Evolutionary conservation across 495 filamentous ascomycete genomes (phyloP).

Genomic region (Aspergillus nanangensis): DNA sequence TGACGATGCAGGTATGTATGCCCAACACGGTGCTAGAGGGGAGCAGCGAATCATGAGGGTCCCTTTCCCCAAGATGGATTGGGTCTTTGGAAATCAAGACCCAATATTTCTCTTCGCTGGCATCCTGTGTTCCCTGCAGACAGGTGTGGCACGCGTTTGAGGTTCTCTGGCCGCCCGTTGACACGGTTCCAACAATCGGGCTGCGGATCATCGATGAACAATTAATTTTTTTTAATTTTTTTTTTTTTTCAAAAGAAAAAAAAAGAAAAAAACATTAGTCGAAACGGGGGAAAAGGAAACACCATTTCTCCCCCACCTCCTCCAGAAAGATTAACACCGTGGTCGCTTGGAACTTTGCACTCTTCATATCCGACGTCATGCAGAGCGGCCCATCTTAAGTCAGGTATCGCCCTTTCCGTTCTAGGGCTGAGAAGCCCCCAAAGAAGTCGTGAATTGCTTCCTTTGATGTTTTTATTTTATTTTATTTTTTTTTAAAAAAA

Average conservation of each 20-base stretch:
- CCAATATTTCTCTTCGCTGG: constrained; percentile 17
- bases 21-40: constrained; percentile 27
- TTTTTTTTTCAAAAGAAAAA: too few species aligned
- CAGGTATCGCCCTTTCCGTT: constrained; percentile 14
- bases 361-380: constrained; percentile 20
- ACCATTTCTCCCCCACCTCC: neutral
- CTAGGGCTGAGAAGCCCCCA: constrained; percentile 13
- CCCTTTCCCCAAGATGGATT: constrained; percentile 8
- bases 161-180: too few species aligned
- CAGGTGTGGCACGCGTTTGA: neutral
- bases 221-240: too few species aligned
- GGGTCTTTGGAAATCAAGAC: constrained; percentile 8
- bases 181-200: too few species aligned
- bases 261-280: too few species aligned
- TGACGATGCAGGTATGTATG: constrained; percentile 30
- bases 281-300: too few species aligned
- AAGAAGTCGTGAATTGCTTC: neutral
- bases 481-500: constrained; percentile 3
- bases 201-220: too few species aligned
- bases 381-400: constrained; percentile 35
- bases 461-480: constrained; percentile 1
- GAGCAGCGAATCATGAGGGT: constrained; percentile 25
- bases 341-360: constrained; percentile 14
- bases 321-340: neutral
- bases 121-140: constrained; percentile 17